A percentile compares a stretch with the other conserved stretches of the same genome.
These are phyloP conservation scores for Bruguiera parviflora DNA, from an alignment of 345 rosid genomes.

Conservation along the genomic window DNA sequence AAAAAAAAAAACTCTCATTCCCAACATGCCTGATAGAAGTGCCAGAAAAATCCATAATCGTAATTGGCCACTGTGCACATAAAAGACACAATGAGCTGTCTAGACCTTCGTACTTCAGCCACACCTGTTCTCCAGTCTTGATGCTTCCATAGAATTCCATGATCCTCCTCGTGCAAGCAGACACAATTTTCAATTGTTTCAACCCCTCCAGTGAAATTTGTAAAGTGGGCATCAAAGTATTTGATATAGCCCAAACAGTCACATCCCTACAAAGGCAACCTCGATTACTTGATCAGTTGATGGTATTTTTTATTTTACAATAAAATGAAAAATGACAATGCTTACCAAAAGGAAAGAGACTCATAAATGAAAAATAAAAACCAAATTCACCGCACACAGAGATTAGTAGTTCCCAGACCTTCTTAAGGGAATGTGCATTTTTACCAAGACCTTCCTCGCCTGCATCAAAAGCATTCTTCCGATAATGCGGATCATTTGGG, in stretches of 20 bases:
- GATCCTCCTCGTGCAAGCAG: slow-evolving; percentile 93
- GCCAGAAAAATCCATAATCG: slow-evolving; percentile 91
- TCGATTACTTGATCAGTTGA: background rate
- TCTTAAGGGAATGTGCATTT: slow-evolving; percentile 93
- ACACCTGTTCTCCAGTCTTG: slow-evolving; percentile 97
- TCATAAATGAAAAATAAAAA: background rate
- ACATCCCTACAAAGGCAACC: slow-evolving; percentile 54
- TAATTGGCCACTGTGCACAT: slow-evolving; percentile 87
- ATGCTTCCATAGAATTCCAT: slow-evolving; percentile 90
- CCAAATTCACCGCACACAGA: background rate
- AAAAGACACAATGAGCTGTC: slow-evolving; percentile 78
- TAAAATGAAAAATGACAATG: too few relatives aligned
- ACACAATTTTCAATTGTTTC: slow-evolving; percentile 91
- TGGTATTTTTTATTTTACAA: too few relatives aligned
- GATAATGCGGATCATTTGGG: slow-evolving; percentile 91
- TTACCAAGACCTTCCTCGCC: slow-evolving; percentile 97
- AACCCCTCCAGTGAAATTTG: slow-evolving; percentile 84
- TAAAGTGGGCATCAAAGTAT: slow-evolving; percentile 88
- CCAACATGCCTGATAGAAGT: slow-evolving; percentile 80
- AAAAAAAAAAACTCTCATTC: background rate
- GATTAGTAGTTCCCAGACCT: slow-evolving; percentile 34
- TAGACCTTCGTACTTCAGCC: slow-evolving; percentile 90
- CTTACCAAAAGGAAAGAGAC: too few relatives aligned
- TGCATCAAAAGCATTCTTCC: slow-evolving; percentile 95
- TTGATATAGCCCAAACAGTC: slow-evolving; percentile 86